Evolutionary conservation across 257 asterid species (phyloP), one percentile per base, ranked within the genome.

Genomic region (Solanum appendiculatum): DNA sequence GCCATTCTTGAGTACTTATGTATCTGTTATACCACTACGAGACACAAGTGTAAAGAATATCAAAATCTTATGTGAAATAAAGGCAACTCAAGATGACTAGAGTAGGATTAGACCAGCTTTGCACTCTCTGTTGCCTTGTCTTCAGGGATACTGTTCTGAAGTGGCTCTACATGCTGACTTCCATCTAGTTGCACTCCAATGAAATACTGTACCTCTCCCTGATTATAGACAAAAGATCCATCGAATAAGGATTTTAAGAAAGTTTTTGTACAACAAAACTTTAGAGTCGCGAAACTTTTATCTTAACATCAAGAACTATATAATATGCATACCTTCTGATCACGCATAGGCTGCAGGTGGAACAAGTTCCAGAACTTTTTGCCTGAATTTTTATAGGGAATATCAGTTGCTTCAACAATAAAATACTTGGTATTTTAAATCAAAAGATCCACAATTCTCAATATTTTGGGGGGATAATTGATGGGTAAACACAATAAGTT

Each of bases 261-360:
- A 20, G 39, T n/a, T 75, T 10, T 33, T 51, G 54, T 27, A 5
- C 16, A 25, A 23, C 42, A 25, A 64, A 29, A n/a, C 48, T 18
- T 56, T 5, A 74, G 54, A 56, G 54, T 74, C 14, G 25, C 25
- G 39, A 9, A 25, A 78, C 25, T 78, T 77, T 42, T 44, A 15
- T 78, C 39, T 25, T 27, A 9, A 77, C 84, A 77, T 42, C 37
- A 42, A 15, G 25, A 77, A 42, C 83, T 42, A 42, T 25, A 18
- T 85, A n/a, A 64, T 48, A 39, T 72, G 25, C 25, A 20, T 88
- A 97, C 99, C 99, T 94, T 97, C 69, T 97, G 99, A 88, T 97
- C 99, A 92, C 99, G 99, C 99, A 97, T 97, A 88, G 99, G 99
- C 92, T 97, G 99, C 84, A 97, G 93, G 92, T 97, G 99, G 89